phyloP scores from a whole-genome alignment of 108 stramenopile genomes.

The Bacterosira constricta region DNA sequence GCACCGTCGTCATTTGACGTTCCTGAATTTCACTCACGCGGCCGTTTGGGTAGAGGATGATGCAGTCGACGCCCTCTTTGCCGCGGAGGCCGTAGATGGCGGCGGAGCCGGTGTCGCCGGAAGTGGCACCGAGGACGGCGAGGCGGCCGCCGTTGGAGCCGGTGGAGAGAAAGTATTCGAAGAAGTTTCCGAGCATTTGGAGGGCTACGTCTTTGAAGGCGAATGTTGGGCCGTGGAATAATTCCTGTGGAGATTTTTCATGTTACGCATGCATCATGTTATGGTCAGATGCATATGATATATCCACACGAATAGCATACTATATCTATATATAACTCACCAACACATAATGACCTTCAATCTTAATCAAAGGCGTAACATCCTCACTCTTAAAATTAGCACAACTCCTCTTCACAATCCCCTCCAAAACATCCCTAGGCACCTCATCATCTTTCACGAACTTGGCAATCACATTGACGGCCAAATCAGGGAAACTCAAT shows the following conservation, averaged over 20 bases:
- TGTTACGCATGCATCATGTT: too few relatives aligned
- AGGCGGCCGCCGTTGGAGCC: constrained; percentile 87
- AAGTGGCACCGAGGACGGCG: constrained; percentile 94
- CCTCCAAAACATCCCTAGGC: constrained; percentile 75
- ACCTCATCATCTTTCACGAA: constrained; percentile 94
- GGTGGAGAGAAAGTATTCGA: constrained; percentile 97
- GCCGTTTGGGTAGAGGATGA: constrained; percentile 97
- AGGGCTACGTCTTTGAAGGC: constrained; percentile 99
- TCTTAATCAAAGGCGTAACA: constrained; percentile 88
- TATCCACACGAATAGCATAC: background rate
- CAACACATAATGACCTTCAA: constrained; percentile 80
- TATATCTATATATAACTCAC: constrained; percentile 61
- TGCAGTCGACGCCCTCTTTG: constrained; percentile 95
- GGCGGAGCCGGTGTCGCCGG: constrained; percentile 95
- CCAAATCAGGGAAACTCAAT: constrained; percentile 79
- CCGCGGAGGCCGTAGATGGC: constrained; percentile 98
- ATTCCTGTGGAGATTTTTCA: constrained; percentile 85
- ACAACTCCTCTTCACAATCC: constrained; percentile 88
- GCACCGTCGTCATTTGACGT: constrained; percentile 98
- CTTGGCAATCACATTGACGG: constrained; percentile 88
- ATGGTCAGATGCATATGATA: constrained; percentile 1
- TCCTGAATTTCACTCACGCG: constrained; percentile 95
- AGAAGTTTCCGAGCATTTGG: constrained; percentile 98
- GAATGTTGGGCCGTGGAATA: constrained; percentile 99
- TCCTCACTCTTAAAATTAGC: constrained; percentile 87